phyloP scores from a whole-genome alignment of 2,329 filamentous ascomycete genomes.

The Phaeosphaeriaceae sp. region DNA sequence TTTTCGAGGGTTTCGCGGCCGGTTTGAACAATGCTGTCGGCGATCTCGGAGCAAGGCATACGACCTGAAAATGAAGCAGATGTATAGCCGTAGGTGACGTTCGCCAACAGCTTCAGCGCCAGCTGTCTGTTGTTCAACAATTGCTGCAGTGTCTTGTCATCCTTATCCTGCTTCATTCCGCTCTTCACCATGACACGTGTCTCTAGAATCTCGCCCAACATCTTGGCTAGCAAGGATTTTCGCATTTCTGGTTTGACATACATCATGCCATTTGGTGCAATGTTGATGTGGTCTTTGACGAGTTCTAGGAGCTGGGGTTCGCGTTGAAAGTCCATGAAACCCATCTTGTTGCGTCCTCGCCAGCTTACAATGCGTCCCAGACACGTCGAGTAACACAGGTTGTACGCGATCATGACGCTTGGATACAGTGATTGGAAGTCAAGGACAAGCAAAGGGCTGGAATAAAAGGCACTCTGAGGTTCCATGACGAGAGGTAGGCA shows the following conservation, averaged over 20 bases:
- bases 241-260: constrained; percentile 85
- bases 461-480: constrained; percentile 93
- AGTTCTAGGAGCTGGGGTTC: constrained; percentile 77
- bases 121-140: constrained; percentile 93
- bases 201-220: constrained; percentile 94
- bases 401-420: constrained; percentile 98
- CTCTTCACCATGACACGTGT: constrained; percentile 97
- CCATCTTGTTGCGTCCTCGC: constrained; percentile 94
- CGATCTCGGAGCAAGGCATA: constrained; percentile 98
- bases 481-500: constrained; percentile 97
- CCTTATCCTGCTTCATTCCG: constrained; percentile 92
- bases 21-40: constrained; percentile 97
- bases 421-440: constrained; percentile 98
- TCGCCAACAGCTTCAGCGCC: constrained; percentile 94
- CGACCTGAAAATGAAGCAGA: constrained; percentile 95
- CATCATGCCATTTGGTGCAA: constrained; percentile 96
- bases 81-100: constrained; percentile 97
- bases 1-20: constrained; percentile 93
- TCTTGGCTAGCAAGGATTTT: constrained; percentile 91
- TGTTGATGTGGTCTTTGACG: constrained; percentile 84
- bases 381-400: constrained; percentile 98
- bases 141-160: constrained; percentile 83
- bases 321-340: constrained; percentile 85
- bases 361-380: constrained; percentile 84
- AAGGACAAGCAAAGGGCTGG: constrained; percentile 83